These are phyloP conservation scores for Auricularia auricula-judae DNA, from an alignment of 768 basidiomycete species.

Conservation along the genomic window DNA sequence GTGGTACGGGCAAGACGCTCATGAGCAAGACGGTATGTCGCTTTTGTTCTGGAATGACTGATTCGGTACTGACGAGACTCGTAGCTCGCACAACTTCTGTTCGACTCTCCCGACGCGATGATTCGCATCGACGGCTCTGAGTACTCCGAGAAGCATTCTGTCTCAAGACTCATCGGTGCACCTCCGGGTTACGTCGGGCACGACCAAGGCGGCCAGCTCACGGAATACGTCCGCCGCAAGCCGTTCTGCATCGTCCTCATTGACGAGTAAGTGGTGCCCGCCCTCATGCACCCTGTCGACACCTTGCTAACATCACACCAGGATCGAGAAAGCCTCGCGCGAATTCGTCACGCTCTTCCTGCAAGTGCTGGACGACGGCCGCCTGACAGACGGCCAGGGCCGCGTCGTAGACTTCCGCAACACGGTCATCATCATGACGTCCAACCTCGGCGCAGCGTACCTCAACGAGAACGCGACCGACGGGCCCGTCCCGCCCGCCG, in stretches of 20 bases:
- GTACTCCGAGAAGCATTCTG: constrained; percentile 76
- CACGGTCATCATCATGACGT: constrained; percentile 91
- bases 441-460: constrained; percentile 74
- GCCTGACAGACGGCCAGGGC: constrained; percentile 89
- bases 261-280: constrained; percentile 37
- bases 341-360: constrained; percentile 62
- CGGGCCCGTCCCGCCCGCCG: constrained; percentile 52
- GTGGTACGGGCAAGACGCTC: constrained; percentile 84
- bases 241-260: constrained; percentile 81
- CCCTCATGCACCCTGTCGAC: not conserved
- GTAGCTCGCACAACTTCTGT: constrained; percentile 78
- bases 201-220: constrained; percentile 82
- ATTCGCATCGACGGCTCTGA: constrained; percentile 89
- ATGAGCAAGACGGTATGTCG: constrained; percentile 73
- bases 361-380: constrained; percentile 87
- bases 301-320: constrained; percentile 20
- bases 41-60: not conserved
- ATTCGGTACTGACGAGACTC: constrained; percentile 6
- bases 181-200: constrained; percentile 90
- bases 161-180: constrained; percentile 59
- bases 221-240: constrained; percentile 85
- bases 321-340: constrained; percentile 78
- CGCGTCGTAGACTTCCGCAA: constrained; percentile 80
- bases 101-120: constrained; percentile 86
- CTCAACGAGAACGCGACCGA: constrained; percentile 58